Conservation (phyloP, 73 alveolate species). For the Paramecium sonneborni region DNA sequence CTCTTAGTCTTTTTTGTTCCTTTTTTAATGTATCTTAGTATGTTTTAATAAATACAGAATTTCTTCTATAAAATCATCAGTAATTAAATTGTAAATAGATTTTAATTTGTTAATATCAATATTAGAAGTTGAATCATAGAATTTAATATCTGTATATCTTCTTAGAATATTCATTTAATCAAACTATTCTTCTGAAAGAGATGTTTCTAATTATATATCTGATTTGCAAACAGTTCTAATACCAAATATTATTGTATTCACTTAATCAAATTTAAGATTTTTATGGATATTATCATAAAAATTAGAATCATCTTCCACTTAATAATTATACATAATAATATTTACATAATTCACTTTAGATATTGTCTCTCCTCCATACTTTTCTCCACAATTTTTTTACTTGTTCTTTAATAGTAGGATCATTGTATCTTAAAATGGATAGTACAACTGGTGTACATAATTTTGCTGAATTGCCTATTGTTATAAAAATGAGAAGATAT, state of each 20-base stretch:
- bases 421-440: constrained; percentile 56
- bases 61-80: not conserved
- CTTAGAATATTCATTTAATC: not conserved
- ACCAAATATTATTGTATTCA: not conserved
- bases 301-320: not conserved
- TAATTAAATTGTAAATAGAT: not conserved
- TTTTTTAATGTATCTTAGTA: constrained; percentile 26
- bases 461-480: constrained; percentile 55
- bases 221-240: not conserved
- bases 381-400: no score
- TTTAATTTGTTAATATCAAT: not conserved
- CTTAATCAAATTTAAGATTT: constrained; percentile 31
- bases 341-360: not conserved
- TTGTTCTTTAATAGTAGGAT: constrained; percentile 65
- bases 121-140: not conserved
- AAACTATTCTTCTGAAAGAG: no score
- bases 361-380: no score
- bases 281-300: not conserved
- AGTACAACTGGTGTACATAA: constrained; percentile 63
- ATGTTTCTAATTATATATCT: not conserved
- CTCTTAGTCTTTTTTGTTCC: constrained; percentile 72
- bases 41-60: constrained; percentile 40
- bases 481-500: constrained; percentile 27
- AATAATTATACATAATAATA: not conserved
- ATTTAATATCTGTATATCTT: not conserved